Base-by-base conservation (phyloP, 768 basidiomycete species). In the Serendipita sp. region DNA sequence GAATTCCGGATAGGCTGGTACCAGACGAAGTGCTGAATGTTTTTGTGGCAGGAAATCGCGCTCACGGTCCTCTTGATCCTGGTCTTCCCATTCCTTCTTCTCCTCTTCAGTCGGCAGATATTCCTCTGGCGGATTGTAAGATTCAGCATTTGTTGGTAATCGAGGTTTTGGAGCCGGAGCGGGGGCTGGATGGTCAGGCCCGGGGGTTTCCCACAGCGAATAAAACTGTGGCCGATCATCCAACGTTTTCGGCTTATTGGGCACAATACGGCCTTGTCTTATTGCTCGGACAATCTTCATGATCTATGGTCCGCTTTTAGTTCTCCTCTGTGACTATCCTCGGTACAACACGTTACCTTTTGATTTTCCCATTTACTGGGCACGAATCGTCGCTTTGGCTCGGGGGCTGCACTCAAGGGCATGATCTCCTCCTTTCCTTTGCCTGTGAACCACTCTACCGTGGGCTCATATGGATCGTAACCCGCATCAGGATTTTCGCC, bases 261-360 rank as follows among this genome's bases (percentile, higher is more conserved):
- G 89, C 4, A 92, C 70, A 66, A 99, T 99, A 44, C 90, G 86
- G 34, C 96, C 96, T 77, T 93, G 86, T 7, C 96, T 84, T 69
- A 99, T 98, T 3, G 95, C 95, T 51, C 94, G 92, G 65, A 99
- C 94, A 65, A 98, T 97, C 81, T 98, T 99, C 91, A 99, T 94
- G 67, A 99, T 83, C 94, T 96, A 66, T 33, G 22, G 4, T 14
- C 51, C 1, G 20, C 24, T 11, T 33, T 14, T 28, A 14, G 14
- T 5, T 38, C 34, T 38, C 14, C 34, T 38, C 0, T 0, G 20
- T 17, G 16, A 43, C 31, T 58, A n/a, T 17, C 45, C n/a, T 48
- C n/a, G 17, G 17, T 20, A n/a, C n/a, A 17, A 28, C 31, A 63
- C 71, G 61, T 69, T n/a, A 91, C 94, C 82, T 99, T 99, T 79